Conservation (phyloP, 805 yeast species). For the Candida suzukii region DNA sequence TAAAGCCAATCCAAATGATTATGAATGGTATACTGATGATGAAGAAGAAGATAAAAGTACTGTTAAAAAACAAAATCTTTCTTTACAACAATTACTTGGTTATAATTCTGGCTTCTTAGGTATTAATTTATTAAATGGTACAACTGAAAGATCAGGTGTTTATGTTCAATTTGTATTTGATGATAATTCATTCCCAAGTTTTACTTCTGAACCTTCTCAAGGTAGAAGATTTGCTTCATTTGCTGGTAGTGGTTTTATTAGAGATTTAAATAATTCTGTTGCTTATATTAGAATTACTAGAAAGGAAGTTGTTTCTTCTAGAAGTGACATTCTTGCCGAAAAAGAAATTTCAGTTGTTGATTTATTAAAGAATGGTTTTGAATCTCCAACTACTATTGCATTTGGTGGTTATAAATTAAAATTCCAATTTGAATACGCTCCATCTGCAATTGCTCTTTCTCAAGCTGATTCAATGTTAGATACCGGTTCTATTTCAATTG, state of each 20-base stretch:
- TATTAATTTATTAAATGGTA: conserved; percentile 46
- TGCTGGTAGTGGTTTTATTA: conserved; percentile 53
- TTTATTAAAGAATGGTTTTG: conserved; percentile 42
- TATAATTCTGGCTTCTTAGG: conserved; percentile 59
- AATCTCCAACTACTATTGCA: conserved; percentile 37
- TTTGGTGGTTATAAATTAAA: conserved; percentile 32
- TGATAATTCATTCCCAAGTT: conserved; percentile 55
- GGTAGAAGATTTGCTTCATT: conserved; percentile 38
- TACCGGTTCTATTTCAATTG: conserved; percentile 56
- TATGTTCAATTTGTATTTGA: conserved; percentile 58
- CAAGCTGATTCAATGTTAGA: conserved; percentile 58
- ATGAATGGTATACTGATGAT: conserved; percentile 52
- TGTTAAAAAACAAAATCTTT: conserved; percentile 34
- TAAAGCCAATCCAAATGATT: conserved; percentile 52
- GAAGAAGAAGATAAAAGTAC: conserved; percentile 31
- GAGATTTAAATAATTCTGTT: conserved; percentile 62
- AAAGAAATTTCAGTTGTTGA: conserved; percentile 43
- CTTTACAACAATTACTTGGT: conserved; percentile 44
- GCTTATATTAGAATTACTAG: conserved; percentile 51
- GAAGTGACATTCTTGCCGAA: conserved; percentile 46
- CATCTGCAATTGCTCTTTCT: conserved; percentile 46
- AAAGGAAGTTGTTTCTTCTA: conserved; percentile 37
- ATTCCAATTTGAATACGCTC: conserved; percentile 53
- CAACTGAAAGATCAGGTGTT: conserved; percentile 38
- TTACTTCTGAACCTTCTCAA: conserved; percentile 40